Percentiles rank a stretch among this genome's conserved stretches.
These are phyloP conservation scores for Gaeumannomyces tritici DNA, from an alignment of 2,329 filamentous ascomycete genomes.

Conservation along the genomic window DNA sequence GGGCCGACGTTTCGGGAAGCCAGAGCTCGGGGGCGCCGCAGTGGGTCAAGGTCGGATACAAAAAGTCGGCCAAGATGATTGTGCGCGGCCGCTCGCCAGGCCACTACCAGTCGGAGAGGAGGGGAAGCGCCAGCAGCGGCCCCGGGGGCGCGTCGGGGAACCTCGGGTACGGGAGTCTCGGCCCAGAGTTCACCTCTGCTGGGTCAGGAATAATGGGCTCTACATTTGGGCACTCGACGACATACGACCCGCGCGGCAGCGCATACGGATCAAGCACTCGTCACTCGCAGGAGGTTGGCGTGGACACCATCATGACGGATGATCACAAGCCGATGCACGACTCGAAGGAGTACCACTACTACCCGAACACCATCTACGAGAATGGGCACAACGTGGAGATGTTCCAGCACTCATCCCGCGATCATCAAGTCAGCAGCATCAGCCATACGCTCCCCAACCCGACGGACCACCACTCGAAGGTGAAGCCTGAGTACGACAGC, in stretches of 20 bases:
- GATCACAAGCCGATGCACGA: constrained; percentile 39
- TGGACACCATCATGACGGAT: constrained; percentile 41
- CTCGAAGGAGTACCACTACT: constrained; percentile 46
- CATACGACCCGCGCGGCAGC: constrained; percentile 28
- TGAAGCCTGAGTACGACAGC: constrained; percentile 40
- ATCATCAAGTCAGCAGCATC: constrained; percentile 18
- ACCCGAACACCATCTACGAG: constrained; percentile 40
- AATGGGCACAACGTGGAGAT: constrained; percentile 34
- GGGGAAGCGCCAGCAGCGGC: constrained; percentile 60
- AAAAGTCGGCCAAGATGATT: constrained; percentile 72
- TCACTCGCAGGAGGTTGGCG: constrained; percentile 38
- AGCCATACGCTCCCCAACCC: constrained; percentile 8
- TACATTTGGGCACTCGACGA: constrained; percentile 18
- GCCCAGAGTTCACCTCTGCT: constrained; percentile 24
- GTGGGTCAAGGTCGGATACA: constrained; percentile 62
- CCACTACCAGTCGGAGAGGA: constrained; percentile 65
- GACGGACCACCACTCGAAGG: constrained; percentile 21
- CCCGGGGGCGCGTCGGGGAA: constrained; percentile 53
- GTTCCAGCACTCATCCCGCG: constrained; percentile 28
- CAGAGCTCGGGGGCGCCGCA: constrained; percentile 27
- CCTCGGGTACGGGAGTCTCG: constrained; percentile 34
- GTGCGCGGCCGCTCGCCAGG: constrained; percentile 78
- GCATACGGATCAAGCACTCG: constrained; percentile 30
- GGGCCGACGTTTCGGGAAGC: constrained; percentile 47
- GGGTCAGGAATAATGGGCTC: constrained; percentile 28